Evolutionary conservation across 306 rosid species (phyloP).

Genomic region (Castanopsis chinensis): DNA sequence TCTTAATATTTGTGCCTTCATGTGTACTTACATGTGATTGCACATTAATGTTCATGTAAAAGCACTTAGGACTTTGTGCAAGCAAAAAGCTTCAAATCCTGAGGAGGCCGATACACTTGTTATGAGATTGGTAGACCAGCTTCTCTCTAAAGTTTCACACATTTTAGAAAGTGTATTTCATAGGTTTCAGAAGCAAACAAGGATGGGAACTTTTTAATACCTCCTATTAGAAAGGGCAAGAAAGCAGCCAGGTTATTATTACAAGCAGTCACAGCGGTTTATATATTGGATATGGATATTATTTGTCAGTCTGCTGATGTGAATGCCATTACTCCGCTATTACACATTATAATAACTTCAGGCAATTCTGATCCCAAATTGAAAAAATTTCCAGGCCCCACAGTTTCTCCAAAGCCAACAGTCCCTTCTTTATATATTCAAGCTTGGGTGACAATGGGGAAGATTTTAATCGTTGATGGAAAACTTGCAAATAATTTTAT

Average conservation of each 20-base stretch:
- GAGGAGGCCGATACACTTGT: constrained; percentile 56
- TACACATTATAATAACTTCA: constrained; percentile 75
- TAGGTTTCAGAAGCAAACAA: constrained; percentile 31
- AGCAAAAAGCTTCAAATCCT: constrained; percentile 57
- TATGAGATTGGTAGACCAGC: constrained; percentile 56
- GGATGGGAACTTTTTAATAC: constrained; percentile 50
- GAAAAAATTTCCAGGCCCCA: constrained; percentile 47
- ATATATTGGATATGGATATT: constrained; percentile 82
- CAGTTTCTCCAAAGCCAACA: constrained; percentile 47
- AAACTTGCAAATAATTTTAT: constrained; percentile 84
- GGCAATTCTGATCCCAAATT: constrained; percentile 66
- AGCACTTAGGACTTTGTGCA: constrained; percentile 79
- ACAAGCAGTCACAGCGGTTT: constrained; percentile 65
- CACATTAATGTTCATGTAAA: constrained; percentile 92
- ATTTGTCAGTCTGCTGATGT: constrained; percentile 67
- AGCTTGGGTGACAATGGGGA: constrained; percentile 92
- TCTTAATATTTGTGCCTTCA: neutral
- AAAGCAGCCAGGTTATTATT: constrained; percentile 52
- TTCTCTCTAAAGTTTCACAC: constrained; percentile 49
- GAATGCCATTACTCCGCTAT: constrained; percentile 50
- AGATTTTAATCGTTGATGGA: constrained; percentile 90
- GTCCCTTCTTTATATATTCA: constrained; percentile 80
- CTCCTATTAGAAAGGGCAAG: constrained; percentile 54
- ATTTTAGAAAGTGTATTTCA: constrained; percentile 67
- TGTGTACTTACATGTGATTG: constrained; percentile 14